Evolutionary conservation across 2,329 filamentous ascomycete genomes (phyloP).

Genomic region (Botryotinia convoluta): DNA sequence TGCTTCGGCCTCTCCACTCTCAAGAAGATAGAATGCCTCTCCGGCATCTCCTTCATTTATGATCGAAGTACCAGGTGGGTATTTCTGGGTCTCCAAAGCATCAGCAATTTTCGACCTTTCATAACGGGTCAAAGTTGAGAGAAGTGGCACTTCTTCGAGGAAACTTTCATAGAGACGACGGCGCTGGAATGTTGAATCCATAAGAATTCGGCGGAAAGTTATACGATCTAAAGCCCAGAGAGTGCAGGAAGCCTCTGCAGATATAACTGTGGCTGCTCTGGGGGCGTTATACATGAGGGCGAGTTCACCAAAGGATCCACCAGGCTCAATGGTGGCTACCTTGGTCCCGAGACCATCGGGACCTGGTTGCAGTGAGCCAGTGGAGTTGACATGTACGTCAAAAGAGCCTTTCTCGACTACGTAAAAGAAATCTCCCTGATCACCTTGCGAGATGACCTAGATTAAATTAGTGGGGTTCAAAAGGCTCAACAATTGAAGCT

Average conservation of each 20-base stretch:
- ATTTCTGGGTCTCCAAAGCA: conserved; percentile 88
- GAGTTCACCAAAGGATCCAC: conserved; percentile 93
- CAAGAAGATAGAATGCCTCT: conserved; percentile 87
- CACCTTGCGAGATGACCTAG: conserved; percentile 91
- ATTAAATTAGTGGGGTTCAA: not conserved
- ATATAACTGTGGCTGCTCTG: conserved; percentile 89
- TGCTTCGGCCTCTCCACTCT: conserved; percentile 81
- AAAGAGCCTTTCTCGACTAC: conserved; percentile 90
- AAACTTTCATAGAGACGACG: conserved; percentile 97
- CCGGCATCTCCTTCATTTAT: conserved; percentile 91
- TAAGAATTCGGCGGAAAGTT: conserved; percentile 95
- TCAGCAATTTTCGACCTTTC: conserved; percentile 98
- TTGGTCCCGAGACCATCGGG: conserved; percentile 78
- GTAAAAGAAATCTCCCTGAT: conserved; percentile 97
- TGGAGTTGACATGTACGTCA: conserved; percentile 83
- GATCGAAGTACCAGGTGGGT: conserved; percentile 73
- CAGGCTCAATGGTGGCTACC: conserved; percentile 78
- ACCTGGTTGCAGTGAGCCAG: conserved; percentile 75
- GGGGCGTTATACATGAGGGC: conserved; percentile 99
- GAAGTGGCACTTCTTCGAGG: conserved; percentile 86
- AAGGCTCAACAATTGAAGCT: not conserved
- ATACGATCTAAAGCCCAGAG: conserved; percentile 94
- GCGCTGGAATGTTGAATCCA: conserved; percentile 96
- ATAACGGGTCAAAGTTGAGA: conserved; percentile 80
- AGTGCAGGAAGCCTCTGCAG: conserved; percentile 71